Evolutionary conservation across 2,329 filamentous ascomycete genomes (phyloP).

Genomic region (Hymenoscyphus salicellus): DNA sequence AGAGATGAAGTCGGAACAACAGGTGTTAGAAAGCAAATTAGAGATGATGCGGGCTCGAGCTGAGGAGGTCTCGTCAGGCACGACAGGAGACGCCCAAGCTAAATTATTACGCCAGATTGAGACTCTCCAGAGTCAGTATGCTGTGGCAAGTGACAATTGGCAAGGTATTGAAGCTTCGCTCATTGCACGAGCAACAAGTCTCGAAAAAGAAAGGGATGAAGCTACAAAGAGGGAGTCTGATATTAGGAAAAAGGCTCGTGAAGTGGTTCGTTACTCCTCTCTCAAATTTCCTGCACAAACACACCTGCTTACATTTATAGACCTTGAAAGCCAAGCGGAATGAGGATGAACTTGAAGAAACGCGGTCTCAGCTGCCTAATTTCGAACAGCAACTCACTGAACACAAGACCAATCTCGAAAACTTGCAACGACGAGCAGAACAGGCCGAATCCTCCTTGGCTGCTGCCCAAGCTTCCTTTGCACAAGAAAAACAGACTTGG

Average conservation of each 20-base stretch:
- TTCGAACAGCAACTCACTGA: constrained; percentile 62
- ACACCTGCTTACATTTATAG: constrained; percentile 42
- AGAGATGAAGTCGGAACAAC: constrained; percentile 75
- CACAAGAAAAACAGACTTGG: constrained; percentile 56
- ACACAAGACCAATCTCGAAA: constrained; percentile 57
- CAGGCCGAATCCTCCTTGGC: constrained; percentile 63
- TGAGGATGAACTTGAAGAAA: constrained; percentile 79
- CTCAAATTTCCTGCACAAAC: neutral
- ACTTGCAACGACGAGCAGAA: constrained; percentile 62
- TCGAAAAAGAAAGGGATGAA: constrained; percentile 92
- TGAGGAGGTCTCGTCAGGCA: constrained; percentile 84
- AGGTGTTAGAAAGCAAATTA: constrained; percentile 81
- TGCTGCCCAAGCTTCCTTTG: constrained; percentile 54
- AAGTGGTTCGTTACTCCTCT: constrained; percentile 59
- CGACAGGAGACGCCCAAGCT: constrained; percentile 76
- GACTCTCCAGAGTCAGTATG: constrained; percentile 91
- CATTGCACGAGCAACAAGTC: constrained; percentile 67
- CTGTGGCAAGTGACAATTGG: constrained; percentile 94
- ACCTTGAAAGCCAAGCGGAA: constrained; percentile 58
- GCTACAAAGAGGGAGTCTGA: constrained; percentile 78
- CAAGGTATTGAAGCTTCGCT: constrained; percentile 90
- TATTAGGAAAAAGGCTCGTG: constrained; percentile 82
- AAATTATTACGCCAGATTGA: constrained; percentile 93
- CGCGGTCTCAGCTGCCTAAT: constrained; percentile 60
- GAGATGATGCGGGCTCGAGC: constrained; percentile 81